These are phyloP conservation scores for Vigna radiata DNA, from an alignment of 306 rosid genomes.

Conservation along the genomic window DNA sequence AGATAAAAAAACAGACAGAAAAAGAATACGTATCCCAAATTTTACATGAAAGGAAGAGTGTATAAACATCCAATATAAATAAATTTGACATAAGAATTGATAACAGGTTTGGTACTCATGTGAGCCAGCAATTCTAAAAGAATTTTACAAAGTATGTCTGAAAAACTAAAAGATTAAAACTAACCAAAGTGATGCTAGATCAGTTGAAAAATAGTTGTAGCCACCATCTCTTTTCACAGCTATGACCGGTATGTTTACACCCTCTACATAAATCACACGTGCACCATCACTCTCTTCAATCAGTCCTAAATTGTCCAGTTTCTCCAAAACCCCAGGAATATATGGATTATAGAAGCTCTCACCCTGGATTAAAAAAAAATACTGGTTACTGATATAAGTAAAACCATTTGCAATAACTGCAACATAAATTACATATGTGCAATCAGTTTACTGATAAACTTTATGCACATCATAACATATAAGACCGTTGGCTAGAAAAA, in stretches of 20 bases:
- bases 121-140: not conserved
- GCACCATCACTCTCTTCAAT: constrained; percentile 90
- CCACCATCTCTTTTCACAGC: constrained; percentile 99
- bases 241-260: constrained; percentile 78
- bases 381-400: no score
- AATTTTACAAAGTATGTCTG: not conserved
- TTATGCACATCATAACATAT: no score
- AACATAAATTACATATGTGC: no score
- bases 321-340: constrained; percentile 70
- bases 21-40: constrained; percentile 23
- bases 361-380: constrained; percentile 55
- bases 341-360: constrained; percentile 83
- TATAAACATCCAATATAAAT: not conserved
- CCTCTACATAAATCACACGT: constrained; percentile 79
- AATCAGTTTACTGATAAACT: no score
- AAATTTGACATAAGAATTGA: constrained; percentile 27
- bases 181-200: constrained; percentile 88
- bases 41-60: no score
- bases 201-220: constrained; percentile 93
- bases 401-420: no score
- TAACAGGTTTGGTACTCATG: constrained; percentile 31
- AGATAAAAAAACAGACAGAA: not conserved
- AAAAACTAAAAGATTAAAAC: constrained; percentile 9
- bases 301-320: constrained; percentile 65
- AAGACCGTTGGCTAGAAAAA: no score